Percentiles rank a stretch among this genome's conserved stretches.
phyloP scores from a whole-genome alignment of 2,329 filamentous ascomycete genomes.

The Hymenoscyphus infarciens region DNA sequence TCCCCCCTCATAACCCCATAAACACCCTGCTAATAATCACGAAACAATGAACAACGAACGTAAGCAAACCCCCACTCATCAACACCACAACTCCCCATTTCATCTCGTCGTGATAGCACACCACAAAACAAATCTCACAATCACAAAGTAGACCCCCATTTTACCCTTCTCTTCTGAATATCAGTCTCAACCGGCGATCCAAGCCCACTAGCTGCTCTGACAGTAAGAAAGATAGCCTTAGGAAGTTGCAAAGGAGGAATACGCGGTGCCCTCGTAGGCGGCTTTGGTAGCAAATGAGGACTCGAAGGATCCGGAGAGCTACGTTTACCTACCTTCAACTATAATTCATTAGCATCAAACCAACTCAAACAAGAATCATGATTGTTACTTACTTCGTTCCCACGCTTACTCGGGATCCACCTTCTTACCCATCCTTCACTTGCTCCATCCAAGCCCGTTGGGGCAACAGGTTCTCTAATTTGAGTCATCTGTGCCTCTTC shows the following conservation, averaged over 20 bases:
- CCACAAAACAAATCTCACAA: not conserved
- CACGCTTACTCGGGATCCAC: conserved; percentile 10
- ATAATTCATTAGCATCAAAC: not conserved
- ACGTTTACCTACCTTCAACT: conserved; percentile 3
- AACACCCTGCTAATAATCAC: no score
- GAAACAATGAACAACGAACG: no score
- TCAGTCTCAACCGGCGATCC: conserved; percentile 6
- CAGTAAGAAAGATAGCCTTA: conserved; percentile 21
- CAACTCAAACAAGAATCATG: not conserved
- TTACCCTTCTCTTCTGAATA: conserved; percentile 3
- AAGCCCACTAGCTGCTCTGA: conserved; percentile 21
- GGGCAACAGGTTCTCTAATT: not conserved
- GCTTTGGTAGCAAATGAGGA: conserved; percentile 4
- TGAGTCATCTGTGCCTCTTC: conserved; percentile 11
- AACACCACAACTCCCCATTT: no score
- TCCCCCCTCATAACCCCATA: no score
- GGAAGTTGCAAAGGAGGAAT: conserved; percentile 24
- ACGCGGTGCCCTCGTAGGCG: conserved; percentile 14
- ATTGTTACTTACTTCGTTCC: conserved; percentile 5
- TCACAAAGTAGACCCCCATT: conserved; percentile 3
- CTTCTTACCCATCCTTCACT: conserved; percentile 19
- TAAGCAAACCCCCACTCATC: no score
- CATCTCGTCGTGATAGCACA: no score
- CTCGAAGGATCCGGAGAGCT: not conserved
- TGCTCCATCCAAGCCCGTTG: conserved; percentile 16